A percentile compares a stretch with the other conserved stretches of the same genome.
Conservation (phyloP, 2,329 filamentous ascomycete genomes). For the Fusarium citri region DNA sequence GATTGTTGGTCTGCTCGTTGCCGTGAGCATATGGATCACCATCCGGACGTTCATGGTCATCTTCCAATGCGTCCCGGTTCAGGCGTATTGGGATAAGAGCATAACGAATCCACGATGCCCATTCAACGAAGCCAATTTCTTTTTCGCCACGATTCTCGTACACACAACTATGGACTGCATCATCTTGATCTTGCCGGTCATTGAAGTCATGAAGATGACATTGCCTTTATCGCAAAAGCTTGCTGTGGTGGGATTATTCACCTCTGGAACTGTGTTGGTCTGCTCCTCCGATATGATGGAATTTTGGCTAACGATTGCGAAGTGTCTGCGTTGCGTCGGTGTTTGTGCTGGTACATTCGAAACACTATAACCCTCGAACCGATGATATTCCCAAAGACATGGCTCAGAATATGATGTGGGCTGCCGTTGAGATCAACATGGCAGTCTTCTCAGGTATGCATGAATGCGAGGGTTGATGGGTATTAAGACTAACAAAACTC, state of each 20-base stretch:
- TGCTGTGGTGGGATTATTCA: conserved; percentile 23
- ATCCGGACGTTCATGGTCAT: conserved; percentile 49
- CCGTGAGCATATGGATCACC: conserved; percentile 43
- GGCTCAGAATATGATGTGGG: conserved; percentile 30
- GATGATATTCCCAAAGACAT: conserved; percentile 30
- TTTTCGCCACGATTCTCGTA: conserved; percentile 48
- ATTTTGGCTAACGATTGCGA: fast-evolving
- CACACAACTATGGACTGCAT: conserved; percentile 46
- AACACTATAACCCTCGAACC: conserved; percentile 23
- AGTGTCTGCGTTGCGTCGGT: conserved; percentile 38
- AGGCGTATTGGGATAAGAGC: conserved; percentile 48
- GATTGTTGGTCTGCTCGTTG: conserved; percentile 39
- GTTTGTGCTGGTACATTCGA: conserved; percentile 24
- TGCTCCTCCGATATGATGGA: fast-evolving
- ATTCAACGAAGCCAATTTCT: conserved; percentile 48
- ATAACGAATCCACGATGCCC: conserved; percentile 44
- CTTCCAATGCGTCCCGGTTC: conserved; percentile 51
- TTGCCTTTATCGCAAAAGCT: conserved; percentile 18
- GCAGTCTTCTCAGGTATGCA: conserved; percentile 35
- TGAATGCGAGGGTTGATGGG: fast-evolving
- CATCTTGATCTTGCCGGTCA: conserved; percentile 18
- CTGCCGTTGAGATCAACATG: conserved; percentile 39
- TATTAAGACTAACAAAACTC: not conserved
- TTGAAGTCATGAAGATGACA: conserved; percentile 29
- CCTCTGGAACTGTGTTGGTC: conserved; percentile 22